These are phyloP conservation scores for Venustampulla echinocandica DNA, from an alignment of 495 filamentous ascomycete species.

Conservation along the genomic window DNA sequence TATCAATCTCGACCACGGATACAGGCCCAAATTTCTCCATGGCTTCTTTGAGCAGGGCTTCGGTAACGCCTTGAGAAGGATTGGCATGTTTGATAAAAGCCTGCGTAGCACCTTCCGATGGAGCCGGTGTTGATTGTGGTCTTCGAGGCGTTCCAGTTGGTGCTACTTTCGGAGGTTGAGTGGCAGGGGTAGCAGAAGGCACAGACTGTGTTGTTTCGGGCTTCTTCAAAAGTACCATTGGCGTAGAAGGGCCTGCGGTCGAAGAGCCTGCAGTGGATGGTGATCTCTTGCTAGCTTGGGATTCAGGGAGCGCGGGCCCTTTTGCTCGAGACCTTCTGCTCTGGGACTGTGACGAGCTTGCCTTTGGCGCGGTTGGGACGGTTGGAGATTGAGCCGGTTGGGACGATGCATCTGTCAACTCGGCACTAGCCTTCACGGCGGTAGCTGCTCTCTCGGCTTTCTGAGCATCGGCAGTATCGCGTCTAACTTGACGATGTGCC, in stretches of 20 bases:
- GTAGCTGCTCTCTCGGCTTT: slow-evolving; percentile 21
- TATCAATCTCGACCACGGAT: slow-evolving; percentile 76
- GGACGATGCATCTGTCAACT: slow-evolving; percentile 28
- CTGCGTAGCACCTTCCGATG: slow-evolving; percentile 52
- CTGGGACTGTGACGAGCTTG: slow-evolving; percentile 3
- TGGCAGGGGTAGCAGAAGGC: slow-evolving; percentile 15
- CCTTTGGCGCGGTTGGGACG: slow-evolving; percentile 22
- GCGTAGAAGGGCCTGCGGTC: slow-evolving; percentile 18
- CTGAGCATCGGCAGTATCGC: slow-evolving; percentile 41
- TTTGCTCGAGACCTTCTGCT: slow-evolving; percentile 15
- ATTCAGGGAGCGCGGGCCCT: neutral
- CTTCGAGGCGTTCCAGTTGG: slow-evolving; percentile 18
- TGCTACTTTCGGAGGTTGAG: slow-evolving; percentile 20
- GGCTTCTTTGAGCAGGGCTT: slow-evolving; percentile 61
- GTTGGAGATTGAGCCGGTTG: slow-evolving; percentile 23
- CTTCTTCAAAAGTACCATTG: slow-evolving; percentile 22
- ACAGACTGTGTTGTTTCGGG: slow-evolving; percentile 23
- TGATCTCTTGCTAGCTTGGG: too few relatives aligned
- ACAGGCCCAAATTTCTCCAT: slow-evolving; percentile 63
- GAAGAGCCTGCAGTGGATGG: slow-evolving; percentile 17
- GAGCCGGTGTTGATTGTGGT: slow-evolving; percentile 12
- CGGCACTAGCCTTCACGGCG: slow-evolving; percentile 27
- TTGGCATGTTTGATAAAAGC: slow-evolving; percentile 95
- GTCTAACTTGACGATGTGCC: slow-evolving; percentile 43
- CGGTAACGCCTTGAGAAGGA: slow-evolving; percentile 82